Evolutionary conservation across 352 stramenopile species (phyloP).

Genomic region (Phytopythium vexans): DNA sequence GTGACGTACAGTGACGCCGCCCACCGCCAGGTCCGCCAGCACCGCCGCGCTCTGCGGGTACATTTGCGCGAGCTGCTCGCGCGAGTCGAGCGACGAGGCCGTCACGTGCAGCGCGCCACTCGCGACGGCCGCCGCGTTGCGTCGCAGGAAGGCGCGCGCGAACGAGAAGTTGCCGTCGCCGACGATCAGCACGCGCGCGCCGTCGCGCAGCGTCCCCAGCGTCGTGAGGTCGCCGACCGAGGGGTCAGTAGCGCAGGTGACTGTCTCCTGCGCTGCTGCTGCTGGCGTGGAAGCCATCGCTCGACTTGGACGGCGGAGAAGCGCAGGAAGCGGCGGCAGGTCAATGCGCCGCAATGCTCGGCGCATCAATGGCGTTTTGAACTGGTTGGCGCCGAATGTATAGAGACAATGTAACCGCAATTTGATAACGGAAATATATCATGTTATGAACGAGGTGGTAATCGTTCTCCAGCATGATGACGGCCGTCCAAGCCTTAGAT

Average conservation of each 20-base stretch:
- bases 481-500: no score
- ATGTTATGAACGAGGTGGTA: no score
- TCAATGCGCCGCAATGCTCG: conserved; percentile 5
- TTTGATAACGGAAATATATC: no score
- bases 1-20: conserved; percentile 55
- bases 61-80: conserved; percentile 63
- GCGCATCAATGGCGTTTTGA: no score
- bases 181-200: conserved; percentile 57
- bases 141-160: conserved; percentile 60
- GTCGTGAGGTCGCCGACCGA: conserved; percentile 50
- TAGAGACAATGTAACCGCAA: no score
- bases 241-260: background rate
- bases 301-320: conserved; percentile 4
- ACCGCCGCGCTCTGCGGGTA: conserved; percentile 60
- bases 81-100: conserved; percentile 67
- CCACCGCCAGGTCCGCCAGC: conserved; percentile 47
- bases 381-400: no score
- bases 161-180: conserved; percentile 88
- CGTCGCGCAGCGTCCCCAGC: conserved; percentile 28
- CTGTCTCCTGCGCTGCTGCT: conserved; percentile 1
- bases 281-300: conserved; percentile 1
- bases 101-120: conserved; percentile 28
- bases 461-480: no score
- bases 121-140: conserved; percentile 26
- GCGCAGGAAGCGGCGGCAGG: background rate